Evolutionary conservation across 441 rosid species (phyloP).

Genomic region (Rhodomyrtus psidioides): DNA sequence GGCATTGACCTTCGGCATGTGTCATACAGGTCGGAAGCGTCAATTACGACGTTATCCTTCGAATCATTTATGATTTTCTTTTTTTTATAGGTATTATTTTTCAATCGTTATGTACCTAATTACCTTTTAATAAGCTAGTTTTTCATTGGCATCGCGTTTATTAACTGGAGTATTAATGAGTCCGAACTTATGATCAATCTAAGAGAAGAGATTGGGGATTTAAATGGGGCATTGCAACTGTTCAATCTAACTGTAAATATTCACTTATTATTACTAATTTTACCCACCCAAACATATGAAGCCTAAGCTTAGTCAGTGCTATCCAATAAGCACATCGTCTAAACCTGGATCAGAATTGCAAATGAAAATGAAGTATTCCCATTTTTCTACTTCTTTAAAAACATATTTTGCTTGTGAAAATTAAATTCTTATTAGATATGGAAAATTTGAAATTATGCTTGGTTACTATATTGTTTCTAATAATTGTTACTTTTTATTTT

Average conservation of each 20-base stretch:
- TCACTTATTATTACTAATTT: not conserved
- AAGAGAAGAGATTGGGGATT: not conserved
- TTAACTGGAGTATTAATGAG: not conserved
- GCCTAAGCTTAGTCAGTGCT: not conserved
- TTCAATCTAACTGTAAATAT: not conserved
- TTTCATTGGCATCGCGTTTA: not conserved
- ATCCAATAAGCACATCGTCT: not conserved
- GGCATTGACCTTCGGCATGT: not conserved
- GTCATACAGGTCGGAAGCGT: rapidly evolving
- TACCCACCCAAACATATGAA: not conserved
- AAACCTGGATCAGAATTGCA: not conserved
- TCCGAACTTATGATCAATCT: not conserved
- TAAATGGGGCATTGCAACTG: not conserved
- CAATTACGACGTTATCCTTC: rapidly evolving
- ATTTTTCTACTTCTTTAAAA: not conserved
- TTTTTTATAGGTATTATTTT: not conserved
- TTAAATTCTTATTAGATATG: not conserved
- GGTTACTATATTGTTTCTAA: not conserved
- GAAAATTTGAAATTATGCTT: not conserved
- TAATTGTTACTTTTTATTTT: not conserved
- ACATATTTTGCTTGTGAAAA: not conserved
- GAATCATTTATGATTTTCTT: not conserved
- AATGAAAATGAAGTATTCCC: not conserved
- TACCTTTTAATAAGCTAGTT: not conserved
- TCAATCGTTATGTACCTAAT: not conserved